phyloP scores from a whole-genome alignment of 164 flowering plant genomes.

The Stephania japonica region DNA sequence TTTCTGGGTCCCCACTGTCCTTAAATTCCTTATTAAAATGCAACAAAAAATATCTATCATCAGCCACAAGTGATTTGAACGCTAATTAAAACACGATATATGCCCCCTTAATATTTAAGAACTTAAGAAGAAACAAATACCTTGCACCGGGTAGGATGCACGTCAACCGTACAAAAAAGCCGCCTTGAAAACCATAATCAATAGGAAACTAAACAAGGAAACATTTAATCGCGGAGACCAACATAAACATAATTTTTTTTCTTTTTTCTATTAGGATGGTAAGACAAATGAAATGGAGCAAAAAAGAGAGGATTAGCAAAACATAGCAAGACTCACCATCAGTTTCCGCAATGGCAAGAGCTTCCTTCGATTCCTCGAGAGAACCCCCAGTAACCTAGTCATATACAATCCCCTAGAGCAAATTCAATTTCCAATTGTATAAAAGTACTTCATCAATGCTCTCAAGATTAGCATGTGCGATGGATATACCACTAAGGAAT shows the following conservation, averaged over 20 bases:
- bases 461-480: no score
- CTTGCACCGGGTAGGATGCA: conserved; percentile 96
- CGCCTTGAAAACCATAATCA: conserved; percentile 43
- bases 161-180: conserved; percentile 95
- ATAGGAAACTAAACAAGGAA: not conserved
- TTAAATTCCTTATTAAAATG: conserved; percentile 72
- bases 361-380: conserved; percentile 87
- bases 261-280: not conserved
- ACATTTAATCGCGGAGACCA: not conserved
- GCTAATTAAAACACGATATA: not conserved
- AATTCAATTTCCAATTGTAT: conserved; percentile 2
- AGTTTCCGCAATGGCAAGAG: conserved; percentile 90
- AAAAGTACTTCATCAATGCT: no score
- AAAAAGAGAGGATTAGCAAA: not conserved
- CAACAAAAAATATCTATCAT: conserved; percentile 11
- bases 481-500: no score
- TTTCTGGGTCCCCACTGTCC: conserved; percentile 88
- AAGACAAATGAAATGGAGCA: not conserved
- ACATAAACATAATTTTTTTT: not conserved
- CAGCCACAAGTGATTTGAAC: conserved; percentile 4
- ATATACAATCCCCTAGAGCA: not conserved
- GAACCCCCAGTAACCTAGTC: conserved; percentile 96
- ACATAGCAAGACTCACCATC: conserved; percentile 50
- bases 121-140: conserved; percentile 35
- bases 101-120: not conserved